Base-by-base conservation (phyloP, 805 yeast genomes). In the Schizosaccharomyces osmophilus region DNA sequence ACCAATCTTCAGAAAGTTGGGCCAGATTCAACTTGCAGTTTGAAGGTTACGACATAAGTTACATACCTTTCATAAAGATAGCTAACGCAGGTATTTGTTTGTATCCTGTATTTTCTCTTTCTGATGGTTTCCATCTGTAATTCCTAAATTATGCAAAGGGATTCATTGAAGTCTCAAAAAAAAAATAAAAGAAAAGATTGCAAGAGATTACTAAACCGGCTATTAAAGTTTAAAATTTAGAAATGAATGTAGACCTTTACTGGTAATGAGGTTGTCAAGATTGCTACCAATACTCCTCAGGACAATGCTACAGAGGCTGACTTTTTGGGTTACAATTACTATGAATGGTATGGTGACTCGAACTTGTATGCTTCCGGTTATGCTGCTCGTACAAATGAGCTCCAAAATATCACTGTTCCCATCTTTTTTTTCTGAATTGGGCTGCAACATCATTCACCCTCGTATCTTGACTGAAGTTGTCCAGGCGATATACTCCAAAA, bases 251-350 rank as follows among this genome's bases (percentile, higher is more conserved):
- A 36, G 39, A 36, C 6, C 78, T 89, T 89, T 73, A 97, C 97
- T 32, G 97, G 97, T 64, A 89, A 89, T 73, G 97, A 89, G 77
- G 97, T 90, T 61, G 80, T 89, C 63, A 89, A 88, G 72, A 87
- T 86, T 69, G 74, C 73, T 55, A 82, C 79, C 48, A 71, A 69
- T 4, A 96, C 95, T 61, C 79, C 77, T 62, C 67, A 70, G 8
- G 78, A 75, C 39, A 60, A 54, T 19, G 42, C 54, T 22, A 70
- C 76, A 54, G 69, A 68, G 36, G 81, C 80, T 64, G 93, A 84
- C 69, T 84, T 85, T 85, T n/a, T 82, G 70, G 94, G 94, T 71
- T 80, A 84, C 69, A 85, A 85, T 78, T 84, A 83, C 84, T 85
- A 85, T 74, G 88, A 84, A 71, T 85, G 93, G 93, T 85, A 93